These are phyloP conservation scores for Candida jianshihensis DNA, from an alignment of 805 yeast species.

Conservation along the genomic window DNA sequence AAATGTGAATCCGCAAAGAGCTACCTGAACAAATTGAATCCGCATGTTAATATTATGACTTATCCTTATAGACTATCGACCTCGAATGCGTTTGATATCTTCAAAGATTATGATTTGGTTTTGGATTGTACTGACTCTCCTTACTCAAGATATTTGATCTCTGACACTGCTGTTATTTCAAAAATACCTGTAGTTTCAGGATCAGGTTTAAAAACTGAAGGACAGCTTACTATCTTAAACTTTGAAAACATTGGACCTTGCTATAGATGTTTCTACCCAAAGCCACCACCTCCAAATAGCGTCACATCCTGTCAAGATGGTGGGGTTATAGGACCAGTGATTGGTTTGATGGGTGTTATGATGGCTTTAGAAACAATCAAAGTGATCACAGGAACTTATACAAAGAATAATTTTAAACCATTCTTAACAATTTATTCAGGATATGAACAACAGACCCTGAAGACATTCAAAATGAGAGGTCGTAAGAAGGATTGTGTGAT, in stretches of 20 bases:
- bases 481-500: constrained; percentile 52
- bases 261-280: constrained; percentile 88
- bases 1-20: constrained; percentile 77
- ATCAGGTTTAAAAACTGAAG: constrained; percentile 86
- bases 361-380: constrained; percentile 89
- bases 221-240: constrained; percentile 77
- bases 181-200: constrained; percentile 81
- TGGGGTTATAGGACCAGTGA: constrained; percentile 94
- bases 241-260: constrained; percentile 73
- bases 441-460: constrained; percentile 55
- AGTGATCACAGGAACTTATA: constrained; percentile 52
- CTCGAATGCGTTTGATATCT: constrained; percentile 55
- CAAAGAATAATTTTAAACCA: constrained; percentile 50
- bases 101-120: constrained; percentile 63
- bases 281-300: constrained; percentile 79
- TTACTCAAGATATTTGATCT: constrained; percentile 73
- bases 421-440: constrained; percentile 64
- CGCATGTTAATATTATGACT: constrained; percentile 49
- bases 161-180: constrained; percentile 70
- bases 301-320: constrained; percentile 88
- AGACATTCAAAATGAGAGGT: constrained; percentile 76
- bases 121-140: constrained; percentile 96
- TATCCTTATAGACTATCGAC: constrained; percentile 45
- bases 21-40: constrained; percentile 53
- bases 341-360: constrained; percentile 81